Base-by-base conservation (phyloP, 306 rosid genomes). In the Coriaria nepalensis region DNA sequence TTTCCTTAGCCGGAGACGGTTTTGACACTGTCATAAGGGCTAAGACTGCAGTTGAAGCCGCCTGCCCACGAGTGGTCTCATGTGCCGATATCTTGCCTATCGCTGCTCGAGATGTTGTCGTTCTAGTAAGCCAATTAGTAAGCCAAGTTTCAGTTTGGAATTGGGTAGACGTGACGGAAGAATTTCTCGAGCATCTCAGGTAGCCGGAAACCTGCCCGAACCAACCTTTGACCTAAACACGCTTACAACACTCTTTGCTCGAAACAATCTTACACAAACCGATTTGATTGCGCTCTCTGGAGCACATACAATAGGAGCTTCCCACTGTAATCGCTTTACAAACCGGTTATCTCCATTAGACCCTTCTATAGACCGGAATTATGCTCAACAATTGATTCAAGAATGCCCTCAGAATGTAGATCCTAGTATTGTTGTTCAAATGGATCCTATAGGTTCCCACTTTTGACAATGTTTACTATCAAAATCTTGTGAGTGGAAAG, bases 1-100 rank as follows among this genome's bases (percentile, higher is more conserved):
- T 81, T 6, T 84, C 97, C 0, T 67, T 90, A 2, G 69, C 97
- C 0, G 95, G 95, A 70, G 97, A 84, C 68, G 97, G 97, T 0
- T 84, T 90, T 60, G 95, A 84, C 70, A 84, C 95, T 2, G 82
- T 84, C 0, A 40, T 71, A 5, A 77, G 81, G 52, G 95, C 92
- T 3, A 90, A 90, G 40, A 45, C 74, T 55, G 87, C 95, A 0
- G 81, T 84, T 2, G 97, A 84, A 76, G 55, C 61, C 43, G 37
- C 33, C 47, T 84, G 97, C 65, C 93, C 90, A 0, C 78, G 77
- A 5, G 39, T 72, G 0, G 97, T 90, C 20, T 84, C 97, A 0
- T 90, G 95, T 15, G 92, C 95, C 0, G 95, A 81, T 73, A 64
- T 84, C 7, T 61, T 90, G 37, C 84, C 97, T 4, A 60, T 90